These are phyloP conservation scores for Fusarium sp. DNA, from an alignment of 2,329 filamentous ascomycete species.

Conservation along the genomic window DNA sequence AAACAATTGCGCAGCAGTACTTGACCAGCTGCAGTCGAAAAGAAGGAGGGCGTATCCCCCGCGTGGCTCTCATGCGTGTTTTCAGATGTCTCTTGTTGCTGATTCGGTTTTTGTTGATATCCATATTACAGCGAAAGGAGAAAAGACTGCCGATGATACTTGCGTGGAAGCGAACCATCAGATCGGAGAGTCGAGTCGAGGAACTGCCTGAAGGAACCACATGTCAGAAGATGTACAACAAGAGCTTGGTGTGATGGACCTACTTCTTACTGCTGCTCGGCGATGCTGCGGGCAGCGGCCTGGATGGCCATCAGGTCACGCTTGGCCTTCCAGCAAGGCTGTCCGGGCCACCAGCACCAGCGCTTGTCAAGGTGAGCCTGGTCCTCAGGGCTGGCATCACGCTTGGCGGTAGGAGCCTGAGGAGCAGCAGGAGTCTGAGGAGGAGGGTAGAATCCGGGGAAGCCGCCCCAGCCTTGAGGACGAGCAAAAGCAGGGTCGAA, in stretches of 20 bases:
- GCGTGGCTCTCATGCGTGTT: constrained; percentile 25
- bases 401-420: constrained; percentile 48
- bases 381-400: constrained; percentile 42
- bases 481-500: constrained; percentile 51
- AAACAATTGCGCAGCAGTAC: constrained; percentile 27
- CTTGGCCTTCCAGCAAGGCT: constrained; percentile 59
- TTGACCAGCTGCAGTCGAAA: constrained; percentile 27
- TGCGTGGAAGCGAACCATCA: constrained; percentile 24
- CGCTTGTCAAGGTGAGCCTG: constrained; percentile 17
- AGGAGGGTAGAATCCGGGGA: constrained; percentile 37
- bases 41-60: constrained; percentile 20
- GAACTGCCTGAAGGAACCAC: constrained; percentile 3
- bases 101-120: constrained; percentile 28
- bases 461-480: constrained; percentile 47
- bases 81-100: constrained; percentile 23
- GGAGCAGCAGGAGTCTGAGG: constrained; percentile 46
- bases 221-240: constrained; percentile 14
- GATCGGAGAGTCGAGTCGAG: constrained; percentile 10
- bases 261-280: constrained; percentile 45
- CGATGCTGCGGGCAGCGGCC: constrained; percentile 48
- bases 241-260: constrained; percentile 1
- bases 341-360: constrained; percentile 51
- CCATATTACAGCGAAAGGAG: not conserved
- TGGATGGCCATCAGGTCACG: constrained; percentile 52
- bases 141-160: constrained; percentile 14